phyloP scores from a whole-genome alignment of 768 basidiomycete genomes.

The Gymnopilus dilepis region DNA sequence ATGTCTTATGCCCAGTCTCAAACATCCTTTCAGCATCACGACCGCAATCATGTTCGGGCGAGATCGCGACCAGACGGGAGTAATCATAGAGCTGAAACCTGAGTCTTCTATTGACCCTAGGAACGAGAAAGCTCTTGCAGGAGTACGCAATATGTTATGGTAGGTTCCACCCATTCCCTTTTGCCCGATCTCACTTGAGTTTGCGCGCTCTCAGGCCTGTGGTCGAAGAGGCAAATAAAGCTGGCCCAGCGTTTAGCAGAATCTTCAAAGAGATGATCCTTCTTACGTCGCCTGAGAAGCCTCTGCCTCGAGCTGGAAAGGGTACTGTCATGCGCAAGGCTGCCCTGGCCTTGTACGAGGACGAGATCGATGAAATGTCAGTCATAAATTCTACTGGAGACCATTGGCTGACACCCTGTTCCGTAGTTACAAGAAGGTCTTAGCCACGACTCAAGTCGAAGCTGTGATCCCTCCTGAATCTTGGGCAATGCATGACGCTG shows the following conservation, averaged over 20 bases:
- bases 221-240: constrained; percentile 48
- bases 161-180: constrained; percentile 20
- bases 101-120: constrained; percentile 30
- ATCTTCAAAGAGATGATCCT: constrained; percentile 60
- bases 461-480: too few relatives aligned
- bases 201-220: constrained; percentile 31
- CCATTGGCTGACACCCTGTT: too few relatives aligned
- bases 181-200: background rate
- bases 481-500: constrained; percentile 1
- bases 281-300: constrained; percentile 39
- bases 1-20: too few relatives aligned
- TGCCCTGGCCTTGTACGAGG: too few relatives aligned
- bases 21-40: constrained; percentile 21
- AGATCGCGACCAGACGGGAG: constrained; percentile 36
- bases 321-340: too few relatives aligned
- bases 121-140: constrained; percentile 25
- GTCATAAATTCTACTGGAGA: too few relatives aligned
- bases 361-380: too few relatives aligned
- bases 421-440: too few relatives aligned
- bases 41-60: constrained; percentile 49
- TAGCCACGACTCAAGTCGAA: too few relatives aligned
- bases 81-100: constrained; percentile 35
- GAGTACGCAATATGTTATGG: constrained; percentile 43
- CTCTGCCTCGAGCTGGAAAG: constrained; percentile 37
- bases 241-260: constrained; percentile 46